Evolutionary conservation across 164 flowering plant genomes (phyloP).

Genomic region (Euptelea pleiosperma): DNA sequence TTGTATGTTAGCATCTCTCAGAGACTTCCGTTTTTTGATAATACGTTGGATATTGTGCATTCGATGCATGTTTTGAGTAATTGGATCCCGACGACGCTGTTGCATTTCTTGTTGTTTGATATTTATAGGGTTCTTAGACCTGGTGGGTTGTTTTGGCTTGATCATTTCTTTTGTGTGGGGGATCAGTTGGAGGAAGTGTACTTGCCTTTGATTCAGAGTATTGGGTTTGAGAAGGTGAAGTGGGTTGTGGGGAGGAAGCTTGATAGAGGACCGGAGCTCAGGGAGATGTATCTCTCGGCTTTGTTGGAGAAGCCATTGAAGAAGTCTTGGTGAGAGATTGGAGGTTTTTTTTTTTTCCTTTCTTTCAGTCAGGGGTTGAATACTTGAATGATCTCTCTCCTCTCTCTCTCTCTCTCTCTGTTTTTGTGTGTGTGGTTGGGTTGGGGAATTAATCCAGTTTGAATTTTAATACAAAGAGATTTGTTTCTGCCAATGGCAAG

Average conservation of each 20-base stretch:
- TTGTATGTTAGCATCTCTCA: conserved; percentile 52
- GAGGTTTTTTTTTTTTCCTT: no score
- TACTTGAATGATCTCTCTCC: no score
- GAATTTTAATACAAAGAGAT: no score
- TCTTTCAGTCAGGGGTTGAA: no score
- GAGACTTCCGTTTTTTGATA: conserved; percentile 73
- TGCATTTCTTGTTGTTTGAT: conserved; percentile 59
- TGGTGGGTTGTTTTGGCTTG: conserved; percentile 74
- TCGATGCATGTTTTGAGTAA: conserved; percentile 69
- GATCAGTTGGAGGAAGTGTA: conserved; percentile 45
- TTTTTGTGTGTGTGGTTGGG: no score
- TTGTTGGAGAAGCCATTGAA: conserved; percentile 60
- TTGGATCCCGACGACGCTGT: conserved; percentile 54
- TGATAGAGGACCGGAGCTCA: conserved; percentile 44
- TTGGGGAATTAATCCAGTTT: no score
- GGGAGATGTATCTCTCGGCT: conserved; percentile 65
- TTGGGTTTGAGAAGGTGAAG: conserved; percentile 54
- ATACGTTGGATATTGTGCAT: conserved; percentile 62
- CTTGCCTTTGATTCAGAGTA: conserved; percentile 44
- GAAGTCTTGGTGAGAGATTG: conserved; percentile 6
- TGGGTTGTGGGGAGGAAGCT: conserved; percentile 65
- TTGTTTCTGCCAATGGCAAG: no score
- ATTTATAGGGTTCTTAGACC: conserved; percentile 66
- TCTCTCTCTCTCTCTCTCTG: no score
- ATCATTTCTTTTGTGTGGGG: conserved; percentile 59